Conservation (phyloP, 169 alveolate species). For the Babesia ovis region DNA sequence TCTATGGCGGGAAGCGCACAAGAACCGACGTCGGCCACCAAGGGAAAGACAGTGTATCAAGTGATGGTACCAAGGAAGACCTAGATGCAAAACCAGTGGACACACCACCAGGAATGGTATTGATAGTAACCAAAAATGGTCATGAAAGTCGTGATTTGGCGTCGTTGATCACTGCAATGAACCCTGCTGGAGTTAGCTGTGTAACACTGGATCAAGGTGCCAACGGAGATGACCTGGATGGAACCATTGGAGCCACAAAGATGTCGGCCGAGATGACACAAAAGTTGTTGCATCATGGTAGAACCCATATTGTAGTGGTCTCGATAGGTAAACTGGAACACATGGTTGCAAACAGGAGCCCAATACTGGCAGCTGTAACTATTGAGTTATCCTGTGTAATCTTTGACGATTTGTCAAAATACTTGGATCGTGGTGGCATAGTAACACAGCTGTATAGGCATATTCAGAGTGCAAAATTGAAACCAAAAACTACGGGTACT, state of each 20-base stretch:
- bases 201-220: background rate
- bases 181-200: slow-evolving; percentile 11
- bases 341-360: background rate
- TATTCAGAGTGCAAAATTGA: background rate
- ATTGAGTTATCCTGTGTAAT: slow-evolving; percentile 3
- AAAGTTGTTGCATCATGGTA: background rate
- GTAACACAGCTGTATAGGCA: background rate
- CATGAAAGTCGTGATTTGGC: slow-evolving; percentile 3
- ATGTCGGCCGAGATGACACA: background rate
- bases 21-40: background rate
- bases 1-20: background rate
- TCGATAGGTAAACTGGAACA: slow-evolving; percentile 7
- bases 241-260: background rate
- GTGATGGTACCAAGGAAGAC: too few relatives aligned
- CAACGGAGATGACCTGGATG: background rate
- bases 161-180: slow-evolving; percentile 8
- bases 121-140: slow-evolving; percentile 15
- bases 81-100: background rate
- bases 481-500: background rate
- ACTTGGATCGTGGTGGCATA: background rate
- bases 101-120: slow-evolving; percentile 6
- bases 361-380: too few relatives aligned
- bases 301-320: background rate
- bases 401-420: slow-evolving; percentile 28
- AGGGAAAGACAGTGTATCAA: too few relatives aligned